Evolutionary conservation across 2,329 filamentous ascomycete genomes (phyloP).

Genomic region (Aspergillus udagawae): DNA sequence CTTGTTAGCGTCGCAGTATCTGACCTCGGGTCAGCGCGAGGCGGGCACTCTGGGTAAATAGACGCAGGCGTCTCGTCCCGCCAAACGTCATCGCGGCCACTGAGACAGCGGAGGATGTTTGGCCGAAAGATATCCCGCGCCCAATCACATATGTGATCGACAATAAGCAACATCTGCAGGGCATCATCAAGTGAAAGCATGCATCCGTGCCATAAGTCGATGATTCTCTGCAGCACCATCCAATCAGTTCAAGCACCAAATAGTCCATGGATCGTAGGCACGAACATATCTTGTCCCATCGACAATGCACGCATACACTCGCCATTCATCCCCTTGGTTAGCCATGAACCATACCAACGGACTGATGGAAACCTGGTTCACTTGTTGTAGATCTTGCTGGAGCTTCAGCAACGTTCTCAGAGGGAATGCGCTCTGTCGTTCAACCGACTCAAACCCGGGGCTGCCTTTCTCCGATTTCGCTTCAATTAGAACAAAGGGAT

Average conservation of each 20-base stretch:
- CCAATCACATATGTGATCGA: constrained; percentile 26
- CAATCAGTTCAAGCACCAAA: too few species aligned
- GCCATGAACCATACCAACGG: constrained; percentile 16
- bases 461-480: constrained; percentile 17
- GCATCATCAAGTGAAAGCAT: constrained; percentile 16
- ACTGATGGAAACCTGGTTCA: not conserved
- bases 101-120: constrained; percentile 5
- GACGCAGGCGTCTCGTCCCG: too few species aligned
- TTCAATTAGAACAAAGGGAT: constrained; percentile 19
- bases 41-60: too few species aligned
- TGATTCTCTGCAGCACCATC: constrained; percentile 9
- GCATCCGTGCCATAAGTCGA: constrained; percentile 21
- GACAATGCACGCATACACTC: constrained; percentile 13
- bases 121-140: constrained; percentile 21
- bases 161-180: constrained; percentile 24
- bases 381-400: constrained; percentile 14
- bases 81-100: too few species aligned
- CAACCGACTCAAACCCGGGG: constrained; percentile 14
- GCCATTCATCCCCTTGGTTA: constrained; percentile 15
- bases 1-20: too few species aligned
- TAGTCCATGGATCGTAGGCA: not conserved
- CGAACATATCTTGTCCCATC: not conserved
- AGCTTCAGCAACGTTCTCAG: constrained; percentile 19
- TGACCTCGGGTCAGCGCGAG: too few species aligned
- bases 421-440: constrained; percentile 21